Conservation (phyloP, 2,329 filamentous ascomycete genomes). For the Arthrocladium fulminans region DNA sequence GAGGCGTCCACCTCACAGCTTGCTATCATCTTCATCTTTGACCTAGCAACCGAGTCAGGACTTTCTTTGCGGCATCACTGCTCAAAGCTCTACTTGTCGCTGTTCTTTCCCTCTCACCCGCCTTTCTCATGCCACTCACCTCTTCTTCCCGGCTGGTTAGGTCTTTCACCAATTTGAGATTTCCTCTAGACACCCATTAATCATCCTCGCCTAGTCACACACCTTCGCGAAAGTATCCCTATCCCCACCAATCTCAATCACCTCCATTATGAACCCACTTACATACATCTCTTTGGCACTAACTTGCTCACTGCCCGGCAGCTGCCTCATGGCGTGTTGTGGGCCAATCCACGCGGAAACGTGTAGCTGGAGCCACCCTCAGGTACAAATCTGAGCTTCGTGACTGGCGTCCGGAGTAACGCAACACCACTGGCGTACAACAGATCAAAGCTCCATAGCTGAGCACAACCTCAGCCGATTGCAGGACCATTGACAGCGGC, state of each 20-base stretch:
- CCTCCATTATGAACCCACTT: constrained; percentile 2
- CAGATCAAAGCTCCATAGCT: constrained; percentile 1
- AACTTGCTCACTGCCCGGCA: not conserved
- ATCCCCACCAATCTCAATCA: not conserved
- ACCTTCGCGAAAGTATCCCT: not conserved
- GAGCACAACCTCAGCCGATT: constrained; percentile 1
- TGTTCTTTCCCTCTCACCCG: constrained; percentile 1
- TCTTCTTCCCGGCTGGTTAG: not conserved
- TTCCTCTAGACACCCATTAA: not conserved
- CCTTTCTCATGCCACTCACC: not conserved
- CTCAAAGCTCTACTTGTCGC: not conserved
- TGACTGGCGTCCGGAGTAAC: constrained; percentile 3
- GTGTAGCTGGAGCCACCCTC: constrained; percentile 1
- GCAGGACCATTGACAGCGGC: constrained; percentile 2
- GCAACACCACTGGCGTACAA: constrained; percentile 1
- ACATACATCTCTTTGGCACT: constrained; percentile 1
- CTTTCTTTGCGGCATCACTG: not conserved
- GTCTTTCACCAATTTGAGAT: constrained; percentile 1
- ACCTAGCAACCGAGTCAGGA: not conserved
- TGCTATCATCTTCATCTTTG: not conserved
- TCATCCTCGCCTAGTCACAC: not conserved
- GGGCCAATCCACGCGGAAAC: not conserved
- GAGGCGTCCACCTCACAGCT: not conserved
- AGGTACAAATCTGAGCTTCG: not conserved
- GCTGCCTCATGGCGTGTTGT: not conserved